Base-by-base conservation (phyloP, 2,329 filamentous ascomycete genomes). In the Scytalidium lignicola region DNA sequence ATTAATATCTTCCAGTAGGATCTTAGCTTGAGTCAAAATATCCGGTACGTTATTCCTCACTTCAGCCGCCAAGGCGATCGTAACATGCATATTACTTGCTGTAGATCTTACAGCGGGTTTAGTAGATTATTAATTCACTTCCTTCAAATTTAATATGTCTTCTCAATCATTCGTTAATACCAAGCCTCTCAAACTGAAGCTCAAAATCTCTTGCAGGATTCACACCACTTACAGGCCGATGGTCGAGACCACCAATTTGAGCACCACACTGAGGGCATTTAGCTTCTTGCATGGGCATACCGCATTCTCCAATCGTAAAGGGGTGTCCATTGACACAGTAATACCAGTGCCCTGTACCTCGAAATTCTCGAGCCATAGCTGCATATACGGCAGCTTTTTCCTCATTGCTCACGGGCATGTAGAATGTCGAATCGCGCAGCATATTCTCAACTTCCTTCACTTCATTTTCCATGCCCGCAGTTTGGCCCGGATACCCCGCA, bases 241-340 rank as follows among this genome's bases (percentile, higher is more conserved):
- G 80, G 37, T 73, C 9, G 42, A 56, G 59, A 0, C 84, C 83
- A 2, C 83, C 83, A 23, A 88, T 73, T 0, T 63, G 52, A 1
- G 71, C 71, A 2, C 71, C 74, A 54, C 85, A 89, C 53, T 87
- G 75, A 0, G 84, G 82, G 55, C 85, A 89, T 2, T 63, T 63
- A 1, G 82, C 74, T 17, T 58, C 48, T 61, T 88, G 52, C 79
- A 85, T 84, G 0, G 83, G 79, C 73, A 80, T 79, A 1, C 83
- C 83, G 57, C 83, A 86, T 51, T 86, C 79, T 1, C 82, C 82
- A 26, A 86, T 72, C 0, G 81, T 79, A 54, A 87, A 84, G 2
- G 78, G 75, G 58, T 84, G 78, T 2, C 74, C 73, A 50, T 81
- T 80, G 20, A 54, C 62, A 53, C 79, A 84, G 1, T 65, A 70